Percentiles rank a stretch among this genome's conserved stretches.
Conservation (phyloP, 768 basidiomycete species). For the Tremella fuciformis region DNA sequence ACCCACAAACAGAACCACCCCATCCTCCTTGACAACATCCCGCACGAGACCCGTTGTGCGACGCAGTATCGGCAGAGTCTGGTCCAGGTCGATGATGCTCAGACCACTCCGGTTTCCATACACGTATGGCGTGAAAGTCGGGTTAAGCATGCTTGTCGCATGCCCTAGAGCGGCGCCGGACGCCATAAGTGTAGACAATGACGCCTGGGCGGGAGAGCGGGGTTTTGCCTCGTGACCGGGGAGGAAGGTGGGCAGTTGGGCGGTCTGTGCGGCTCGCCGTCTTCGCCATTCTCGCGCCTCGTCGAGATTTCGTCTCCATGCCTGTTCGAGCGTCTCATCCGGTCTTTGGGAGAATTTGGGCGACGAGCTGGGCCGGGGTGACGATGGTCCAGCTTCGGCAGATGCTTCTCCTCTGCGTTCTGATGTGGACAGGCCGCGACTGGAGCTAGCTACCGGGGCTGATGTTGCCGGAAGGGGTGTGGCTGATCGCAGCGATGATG, state of each 20-base stretch:
- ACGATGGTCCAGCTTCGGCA: no score
- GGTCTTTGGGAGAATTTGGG: no score
- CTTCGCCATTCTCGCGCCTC: slow-evolving; percentile 4
- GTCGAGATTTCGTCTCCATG: slow-evolving; percentile 4
- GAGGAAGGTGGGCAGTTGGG: slow-evolving; percentile 19
- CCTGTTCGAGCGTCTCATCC: neutral
- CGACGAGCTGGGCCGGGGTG: no score
- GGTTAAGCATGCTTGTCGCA: slow-evolving; percentile 68
- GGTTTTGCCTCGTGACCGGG: slow-evolving; percentile 7
- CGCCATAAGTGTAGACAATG: slow-evolving; percentile 84
- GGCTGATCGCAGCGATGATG: no score
- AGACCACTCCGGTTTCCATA: slow-evolving; percentile 87
- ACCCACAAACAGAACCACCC: slow-evolving; percentile 85
- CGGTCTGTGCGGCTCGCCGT: slow-evolving; percentile 6
- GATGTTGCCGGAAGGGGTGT: no score
- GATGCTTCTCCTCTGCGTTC: no score
- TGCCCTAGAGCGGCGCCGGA: slow-evolving; percentile 94
- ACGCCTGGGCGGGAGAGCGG: slow-evolving; percentile 60
- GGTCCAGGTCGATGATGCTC: slow-evolving; percentile 91
- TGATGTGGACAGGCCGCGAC: no score
- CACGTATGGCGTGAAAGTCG: slow-evolving; percentile 87
- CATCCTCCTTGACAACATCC: slow-evolving; percentile 73
- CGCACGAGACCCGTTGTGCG: slow-evolving; percentile 85
- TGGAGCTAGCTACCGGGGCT: no score
- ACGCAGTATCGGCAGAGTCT: slow-evolving; percentile 83